A percentile compares a stretch with the other conserved stretches of the same genome.
Conservation (phyloP, 73 alveolate species). For the Stentor coeruleus region DNA sequence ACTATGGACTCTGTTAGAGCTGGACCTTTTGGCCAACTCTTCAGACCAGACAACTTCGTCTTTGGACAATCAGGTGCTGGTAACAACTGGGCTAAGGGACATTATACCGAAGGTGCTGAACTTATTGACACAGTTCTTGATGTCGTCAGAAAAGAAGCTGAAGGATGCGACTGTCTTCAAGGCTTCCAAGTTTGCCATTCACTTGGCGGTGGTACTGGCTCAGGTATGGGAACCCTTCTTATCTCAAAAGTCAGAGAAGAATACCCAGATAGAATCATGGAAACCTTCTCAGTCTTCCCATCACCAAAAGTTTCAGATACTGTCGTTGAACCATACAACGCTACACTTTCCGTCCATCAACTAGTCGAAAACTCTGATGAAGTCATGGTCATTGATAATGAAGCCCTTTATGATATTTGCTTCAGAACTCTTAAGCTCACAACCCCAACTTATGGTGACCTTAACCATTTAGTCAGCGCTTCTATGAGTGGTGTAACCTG, state of each 20-base stretch:
- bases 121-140: conserved; percentile 86
- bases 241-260: conserved; percentile 93
- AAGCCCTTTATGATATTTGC: conserved; percentile 90
- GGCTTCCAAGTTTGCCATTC: conserved; percentile 94
- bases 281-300: conserved; percentile 95
- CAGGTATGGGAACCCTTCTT: conserved; percentile 96
- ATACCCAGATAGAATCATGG: conserved; percentile 93
- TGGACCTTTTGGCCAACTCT: conserved; percentile 88
- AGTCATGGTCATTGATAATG: conserved; percentile 65
- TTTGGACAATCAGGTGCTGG: conserved; percentile 82
- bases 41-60: conserved; percentile 94
- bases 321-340: conserved; percentile 98
- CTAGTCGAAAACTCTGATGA: conserved; percentile 86
- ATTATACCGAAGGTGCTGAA: conserved; percentile 89
- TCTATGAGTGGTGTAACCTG: conserved; percentile 95
- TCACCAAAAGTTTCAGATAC: conserved; percentile 90
- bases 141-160: conserved; percentile 89
- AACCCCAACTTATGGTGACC: conserved; percentile 98
- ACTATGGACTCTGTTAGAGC: conserved; percentile 88
- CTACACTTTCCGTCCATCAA: conserved; percentile 95
- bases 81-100: conserved; percentile 95
- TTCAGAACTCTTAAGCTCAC: conserved; percentile 96
- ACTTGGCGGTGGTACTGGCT: conserved; percentile 87
- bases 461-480: conserved; percentile 95
- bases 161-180: conserved; percentile 89